Evolutionary conservation across 345 rosid genomes (phyloP).

Genomic region (Durio zibethinus): DNA sequence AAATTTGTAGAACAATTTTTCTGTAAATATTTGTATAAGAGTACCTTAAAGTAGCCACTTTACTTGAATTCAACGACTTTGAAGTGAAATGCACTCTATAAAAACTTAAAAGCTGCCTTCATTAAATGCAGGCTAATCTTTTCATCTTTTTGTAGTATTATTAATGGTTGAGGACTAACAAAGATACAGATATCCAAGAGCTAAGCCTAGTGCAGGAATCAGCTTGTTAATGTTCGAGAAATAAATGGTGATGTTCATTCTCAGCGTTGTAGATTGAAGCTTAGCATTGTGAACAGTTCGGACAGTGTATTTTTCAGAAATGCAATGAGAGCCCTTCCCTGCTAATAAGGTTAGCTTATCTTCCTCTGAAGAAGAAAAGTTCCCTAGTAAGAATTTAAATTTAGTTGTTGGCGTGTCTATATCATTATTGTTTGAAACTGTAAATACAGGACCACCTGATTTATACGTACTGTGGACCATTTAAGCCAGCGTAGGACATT

Average conservation of each 20-base stretch:
- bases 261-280: not conserved
- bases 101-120: not conserved
- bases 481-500: not conserved
- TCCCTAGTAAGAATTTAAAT: not conserved
- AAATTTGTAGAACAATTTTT: not conserved
- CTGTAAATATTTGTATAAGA: not conserved
- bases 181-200: not conserved
- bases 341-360: constrained; percentile 15
- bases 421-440: constrained; percentile 7
- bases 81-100: not conserved
- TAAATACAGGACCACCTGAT: constrained; percentile 17
- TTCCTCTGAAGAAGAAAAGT: not conserved
- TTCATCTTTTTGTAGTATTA: not conserved
- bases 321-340: not conserved
- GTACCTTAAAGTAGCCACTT: not conserved
- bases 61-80: not conserved
- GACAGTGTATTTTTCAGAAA: not conserved
- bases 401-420: constrained; percentile 15
- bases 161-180: not conserved
- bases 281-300: not conserved
- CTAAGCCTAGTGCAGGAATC: not conserved
- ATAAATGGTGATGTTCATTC: not conserved
- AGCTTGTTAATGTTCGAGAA: not conserved
- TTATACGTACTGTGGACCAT: constrained; percentile 8
- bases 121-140: not conserved